phyloP scores from a whole-genome alignment of 2,329 filamentous ascomycete genomes.

The Neurospora sp. region DNA sequence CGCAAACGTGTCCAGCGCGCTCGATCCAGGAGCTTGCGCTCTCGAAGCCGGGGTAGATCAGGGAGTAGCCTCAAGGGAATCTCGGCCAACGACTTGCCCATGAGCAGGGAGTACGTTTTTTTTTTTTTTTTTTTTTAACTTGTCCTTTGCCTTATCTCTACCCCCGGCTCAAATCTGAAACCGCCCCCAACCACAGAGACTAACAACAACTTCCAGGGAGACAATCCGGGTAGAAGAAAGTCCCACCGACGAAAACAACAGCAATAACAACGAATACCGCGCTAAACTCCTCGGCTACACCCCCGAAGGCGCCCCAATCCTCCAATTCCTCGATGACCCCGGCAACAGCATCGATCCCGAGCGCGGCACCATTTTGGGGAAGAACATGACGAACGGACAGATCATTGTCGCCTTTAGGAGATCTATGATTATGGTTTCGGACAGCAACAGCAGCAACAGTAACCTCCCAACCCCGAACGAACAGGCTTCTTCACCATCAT shows the following conservation, averaged over 20 bases:
- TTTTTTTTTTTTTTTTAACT: neutral
- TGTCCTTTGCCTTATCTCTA: neutral
- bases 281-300: conserved; percentile 34
- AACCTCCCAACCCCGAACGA: neutral
- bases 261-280: conserved; percentile 15
- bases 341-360: conserved; percentile 19
- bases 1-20: conserved; percentile 25
- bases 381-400: conserved; percentile 20
- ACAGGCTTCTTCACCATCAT: neutral
- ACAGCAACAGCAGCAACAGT: neutral
- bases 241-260: conserved; percentile 19
- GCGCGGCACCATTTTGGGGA: conserved; percentile 28
- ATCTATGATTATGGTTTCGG: conserved; percentile 12
- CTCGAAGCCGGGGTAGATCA: conserved; percentile 5
- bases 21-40: conserved; percentile 9
- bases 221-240: conserved; percentile 22
- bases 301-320: conserved; percentile 34
- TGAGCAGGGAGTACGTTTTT: conserved; percentile 34
- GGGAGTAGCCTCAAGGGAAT: conserved; percentile 8
- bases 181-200: neutral
- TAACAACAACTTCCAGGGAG: conserved; percentile 11
- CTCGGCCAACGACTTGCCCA: conserved; percentile 14
- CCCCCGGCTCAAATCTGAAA: neutral
- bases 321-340: conserved; percentile 31
- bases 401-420: conserved; percentile 31